Evolutionary conservation across 1,284 basidiomycete species (phyloP).

Genomic region (Chalciporus sp.): DNA sequence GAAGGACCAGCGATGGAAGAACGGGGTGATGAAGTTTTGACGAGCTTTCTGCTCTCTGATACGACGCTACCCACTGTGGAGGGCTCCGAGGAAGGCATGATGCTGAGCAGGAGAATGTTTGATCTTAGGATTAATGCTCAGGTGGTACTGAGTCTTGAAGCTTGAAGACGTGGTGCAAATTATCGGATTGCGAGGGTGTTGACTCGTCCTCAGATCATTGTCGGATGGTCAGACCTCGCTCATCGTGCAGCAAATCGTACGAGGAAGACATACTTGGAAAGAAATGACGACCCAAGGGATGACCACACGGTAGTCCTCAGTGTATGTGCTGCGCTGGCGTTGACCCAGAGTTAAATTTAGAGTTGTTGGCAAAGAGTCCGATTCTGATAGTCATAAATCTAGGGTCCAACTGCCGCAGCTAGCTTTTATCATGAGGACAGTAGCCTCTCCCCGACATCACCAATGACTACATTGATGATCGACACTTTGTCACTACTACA

Average conservation of each 20-base stretch:
- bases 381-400: too few species aligned
- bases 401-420: too few species aligned
- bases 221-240: neutral
- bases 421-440: too few species aligned
- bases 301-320: too few species aligned
- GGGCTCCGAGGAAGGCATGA: constrained; percentile 30
- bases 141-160: too few species aligned
- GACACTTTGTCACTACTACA: too few species aligned
- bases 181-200: neutral
- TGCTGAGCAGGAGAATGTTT: neutral
- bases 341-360: too few species aligned
- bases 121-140: too few species aligned
- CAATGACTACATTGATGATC: too few species aligned
- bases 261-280: neutral
- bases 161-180: neutral
- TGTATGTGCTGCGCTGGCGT: too few species aligned
- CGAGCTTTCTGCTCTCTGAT: constrained; percentile 3
- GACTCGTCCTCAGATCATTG: neutral
- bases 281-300: neutral
- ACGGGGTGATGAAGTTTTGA: constrained; percentile 3
- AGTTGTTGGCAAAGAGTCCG: too few species aligned
- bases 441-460: too few species aligned
- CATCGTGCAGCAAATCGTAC: neutral
- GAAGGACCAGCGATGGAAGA: constrained; percentile 4
- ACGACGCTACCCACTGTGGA: constrained; percentile 21